These are phyloP conservation scores for Aegilops tauschii DNA, from an alignment of 176 grass and related monocot species.

Conservation along the genomic window DNA sequence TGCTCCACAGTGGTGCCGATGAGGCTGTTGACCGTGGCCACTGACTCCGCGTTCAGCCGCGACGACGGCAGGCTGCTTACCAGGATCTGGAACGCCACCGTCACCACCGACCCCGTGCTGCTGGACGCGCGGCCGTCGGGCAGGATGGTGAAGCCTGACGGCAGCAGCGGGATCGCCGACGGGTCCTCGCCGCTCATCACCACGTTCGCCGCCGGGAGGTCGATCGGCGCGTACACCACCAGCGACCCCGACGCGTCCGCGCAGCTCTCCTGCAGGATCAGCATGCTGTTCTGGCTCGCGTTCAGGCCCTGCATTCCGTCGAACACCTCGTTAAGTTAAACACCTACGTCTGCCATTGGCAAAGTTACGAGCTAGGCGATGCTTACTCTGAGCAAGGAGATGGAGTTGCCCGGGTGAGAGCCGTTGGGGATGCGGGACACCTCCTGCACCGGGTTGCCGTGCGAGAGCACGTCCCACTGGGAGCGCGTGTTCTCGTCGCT, in stretches of 20 bases:
- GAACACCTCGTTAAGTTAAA: background rate
- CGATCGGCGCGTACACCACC: conserved; percentile 66
- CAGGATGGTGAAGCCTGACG: conserved; percentile 70
- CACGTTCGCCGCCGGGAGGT: conserved; percentile 57
- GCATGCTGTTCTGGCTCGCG: conserved; percentile 63
- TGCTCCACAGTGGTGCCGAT: conserved; percentile 71
- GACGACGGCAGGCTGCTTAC: conserved; percentile 65
- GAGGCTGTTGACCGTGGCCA: conserved; percentile 69
- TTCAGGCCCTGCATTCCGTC: conserved; percentile 43
- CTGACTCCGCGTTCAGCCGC: conserved; percentile 65
- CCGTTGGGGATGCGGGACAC: conserved; percentile 65
- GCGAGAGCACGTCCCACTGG: conserved; percentile 94
- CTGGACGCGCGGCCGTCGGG: conserved; percentile 44
- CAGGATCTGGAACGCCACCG: conserved; percentile 78
- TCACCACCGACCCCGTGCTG: conserved; percentile 54
- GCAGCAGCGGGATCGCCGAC: conserved; percentile 55
- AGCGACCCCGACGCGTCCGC: conserved; percentile 52
- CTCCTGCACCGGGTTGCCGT: conserved; percentile 72
- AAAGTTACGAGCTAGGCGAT: background rate
- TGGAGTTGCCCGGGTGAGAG: conserved; percentile 71
- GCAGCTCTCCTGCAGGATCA: conserved; percentile 80
- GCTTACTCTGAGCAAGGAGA: conserved; percentile 85
- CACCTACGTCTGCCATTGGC: background rate
- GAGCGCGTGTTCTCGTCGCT: conserved; percentile 67
- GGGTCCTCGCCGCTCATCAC: conserved; percentile 80